Percentiles rank a stretch among this genome's conserved stretches.
Conservation (phyloP, 768 basidiomycete genomes). For the Fibroporia radiculosa region DNA sequence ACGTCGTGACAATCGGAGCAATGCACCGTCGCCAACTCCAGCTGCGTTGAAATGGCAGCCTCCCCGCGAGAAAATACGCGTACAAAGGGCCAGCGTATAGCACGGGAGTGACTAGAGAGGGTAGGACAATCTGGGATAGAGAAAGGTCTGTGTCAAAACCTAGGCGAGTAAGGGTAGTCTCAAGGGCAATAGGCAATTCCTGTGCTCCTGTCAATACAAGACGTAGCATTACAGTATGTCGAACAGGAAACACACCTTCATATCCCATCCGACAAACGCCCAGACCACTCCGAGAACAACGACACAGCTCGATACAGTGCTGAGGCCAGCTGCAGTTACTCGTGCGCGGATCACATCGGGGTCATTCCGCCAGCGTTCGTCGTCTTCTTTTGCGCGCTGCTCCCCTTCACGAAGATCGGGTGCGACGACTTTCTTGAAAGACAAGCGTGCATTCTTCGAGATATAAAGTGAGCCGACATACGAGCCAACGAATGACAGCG, state of each 20-base stretch:
- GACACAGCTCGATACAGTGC: constrained; percentile 51
- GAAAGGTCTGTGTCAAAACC: constrained; percentile 26
- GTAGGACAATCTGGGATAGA: constrained; percentile 21
- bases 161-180: constrained; percentile 32
- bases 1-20: constrained; percentile 33
- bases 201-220: neutral
- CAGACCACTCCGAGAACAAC: constrained; percentile 41
- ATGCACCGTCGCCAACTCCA: constrained; percentile 40
- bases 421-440: constrained; percentile 31
- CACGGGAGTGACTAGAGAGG: constrained; percentile 63
- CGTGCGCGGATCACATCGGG: constrained; percentile 80
- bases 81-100: constrained; percentile 78
- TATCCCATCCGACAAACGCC: constrained; percentile 11
- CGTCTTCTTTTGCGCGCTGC: constrained; percentile 24
- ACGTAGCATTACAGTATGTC: neutral
- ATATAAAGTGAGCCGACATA: constrained; percentile 86
- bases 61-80: constrained; percentile 34
- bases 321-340: constrained; percentile 55
- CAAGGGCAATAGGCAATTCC: constrained; percentile 10
- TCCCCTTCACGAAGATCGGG: constrained; percentile 15
- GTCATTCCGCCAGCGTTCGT: constrained; percentile 70
- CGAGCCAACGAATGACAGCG: constrained; percentile 47
- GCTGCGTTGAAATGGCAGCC: constrained; percentile 47
- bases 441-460: constrained; percentile 54
- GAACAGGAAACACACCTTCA: constrained; percentile 11